Evolutionary conservation across 768 basidiomycete genomes (phyloP).

Genomic region (Grammothele lineata): DNA sequence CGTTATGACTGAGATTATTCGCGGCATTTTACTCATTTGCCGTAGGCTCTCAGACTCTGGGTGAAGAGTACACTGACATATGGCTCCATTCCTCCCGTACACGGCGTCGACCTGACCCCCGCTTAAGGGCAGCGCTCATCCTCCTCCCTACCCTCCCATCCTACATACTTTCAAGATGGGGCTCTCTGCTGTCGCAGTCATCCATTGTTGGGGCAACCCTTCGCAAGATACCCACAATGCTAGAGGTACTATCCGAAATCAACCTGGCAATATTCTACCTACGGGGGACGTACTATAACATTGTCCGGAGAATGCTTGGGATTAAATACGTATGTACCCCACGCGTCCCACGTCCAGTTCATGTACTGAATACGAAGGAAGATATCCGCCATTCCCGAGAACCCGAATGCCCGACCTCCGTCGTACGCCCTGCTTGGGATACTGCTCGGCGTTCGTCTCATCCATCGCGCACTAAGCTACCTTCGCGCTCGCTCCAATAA

Average conservation of each 20-base stretch:
- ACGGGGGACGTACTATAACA: conserved; percentile 72
- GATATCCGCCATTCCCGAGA: conserved; percentile 70
- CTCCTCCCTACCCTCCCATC: conserved; percentile 63
- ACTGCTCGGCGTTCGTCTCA: conserved; percentile 58
- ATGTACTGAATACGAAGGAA: conserved; percentile 25
- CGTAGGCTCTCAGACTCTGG: conserved; percentile 74
- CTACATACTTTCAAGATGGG: conserved; percentile 54
- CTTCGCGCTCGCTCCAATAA: conserved; percentile 31
- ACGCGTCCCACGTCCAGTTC: background rate
- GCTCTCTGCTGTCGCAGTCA: conserved; percentile 31
- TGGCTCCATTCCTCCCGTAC: conserved; percentile 60
- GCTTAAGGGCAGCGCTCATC: conserved; percentile 49
- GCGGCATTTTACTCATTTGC: background rate
- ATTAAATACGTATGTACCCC: conserved; percentile 67
- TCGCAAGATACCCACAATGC: conserved; percentile 38
- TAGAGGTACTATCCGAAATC: conserved; percentile 62
- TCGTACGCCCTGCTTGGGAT: conserved; percentile 86
- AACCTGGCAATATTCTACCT: conserved; percentile 83
- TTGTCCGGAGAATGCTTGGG: conserved; percentile 62
- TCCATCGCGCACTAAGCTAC: conserved; percentile 54
- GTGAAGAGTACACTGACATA: conserved; percentile 89
- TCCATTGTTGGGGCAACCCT: conserved; percentile 30
- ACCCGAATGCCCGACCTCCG: conserved; percentile 70
- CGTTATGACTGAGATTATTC: conserved; percentile 5
- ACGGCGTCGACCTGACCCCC: conserved; percentile 40